These are phyloP conservation scores for Lecanoromycetidae sp. DNA, from an alignment of 2,329 filamentous ascomycete genomes.

Conservation along the genomic window DNA sequence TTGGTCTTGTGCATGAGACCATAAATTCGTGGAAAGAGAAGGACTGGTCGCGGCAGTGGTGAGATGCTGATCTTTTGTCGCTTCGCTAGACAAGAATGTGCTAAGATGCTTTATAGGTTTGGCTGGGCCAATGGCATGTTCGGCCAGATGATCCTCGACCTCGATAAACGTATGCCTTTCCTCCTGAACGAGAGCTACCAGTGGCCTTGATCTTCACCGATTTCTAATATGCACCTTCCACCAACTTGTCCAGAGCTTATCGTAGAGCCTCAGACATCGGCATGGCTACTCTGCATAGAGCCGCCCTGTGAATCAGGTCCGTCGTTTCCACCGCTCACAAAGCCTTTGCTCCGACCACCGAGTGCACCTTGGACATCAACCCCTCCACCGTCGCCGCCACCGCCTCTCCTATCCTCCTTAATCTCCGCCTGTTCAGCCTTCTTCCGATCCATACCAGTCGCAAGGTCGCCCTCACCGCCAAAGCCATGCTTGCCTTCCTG, in stretches of 20 bases:
- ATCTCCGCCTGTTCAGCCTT: slow-evolving; percentile 23
- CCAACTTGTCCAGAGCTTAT: background rate
- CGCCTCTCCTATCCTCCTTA: slow-evolving; percentile 4
- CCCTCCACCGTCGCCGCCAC: slow-evolving; percentile 5
- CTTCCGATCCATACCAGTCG: slow-evolving; percentile 27
- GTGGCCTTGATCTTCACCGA: too few relatives aligned
- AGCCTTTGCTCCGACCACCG: slow-evolving; percentile 7
- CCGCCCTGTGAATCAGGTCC: slow-evolving; percentile 5
- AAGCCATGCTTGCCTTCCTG: slow-evolving; percentile 19
- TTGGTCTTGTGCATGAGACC: slow-evolving; percentile 39
- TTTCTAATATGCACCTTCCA: background rate
- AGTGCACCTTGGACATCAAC: slow-evolving; percentile 14
- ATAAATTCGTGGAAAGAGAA: slow-evolving; percentile 36
- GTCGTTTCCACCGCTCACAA: slow-evolving; percentile 7
- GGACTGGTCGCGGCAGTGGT: slow-evolving; percentile 40
- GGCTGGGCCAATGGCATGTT: slow-evolving; percentile 42
- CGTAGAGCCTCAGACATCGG: slow-evolving; percentile 5
- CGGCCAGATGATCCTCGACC: slow-evolving; percentile 38
- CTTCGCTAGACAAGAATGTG: background rate
- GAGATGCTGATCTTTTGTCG: slow-evolving; percentile 6
- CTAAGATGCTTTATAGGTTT: slow-evolving; percentile 25
- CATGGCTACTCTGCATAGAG: slow-evolving; percentile 8
- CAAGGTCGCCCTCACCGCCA: slow-evolving; percentile 25
- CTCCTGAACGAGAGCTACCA: slow-evolving; percentile 35
- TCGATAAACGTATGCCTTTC: slow-evolving; percentile 33